Percentiles rank a stretch among this genome's conserved stretches.
Conservation (phyloP, 2,329 filamentous ascomycete genomes). For the Aspergillus jensenii region DNA sequence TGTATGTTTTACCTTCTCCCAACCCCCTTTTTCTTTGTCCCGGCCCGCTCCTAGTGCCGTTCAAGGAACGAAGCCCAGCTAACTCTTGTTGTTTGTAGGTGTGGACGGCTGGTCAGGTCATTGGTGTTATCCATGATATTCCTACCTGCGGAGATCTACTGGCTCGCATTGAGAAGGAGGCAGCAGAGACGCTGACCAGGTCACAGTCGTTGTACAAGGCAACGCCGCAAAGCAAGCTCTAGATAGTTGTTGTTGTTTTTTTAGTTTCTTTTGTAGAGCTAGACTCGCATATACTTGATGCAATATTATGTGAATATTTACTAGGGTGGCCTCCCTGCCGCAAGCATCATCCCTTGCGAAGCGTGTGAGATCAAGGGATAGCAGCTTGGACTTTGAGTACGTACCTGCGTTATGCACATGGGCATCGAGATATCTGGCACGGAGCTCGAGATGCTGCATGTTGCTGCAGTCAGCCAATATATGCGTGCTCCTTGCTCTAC, state of each 20-base stretch:
- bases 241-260: conserved; percentile 4
- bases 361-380: neutral
- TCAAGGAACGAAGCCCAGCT: conserved; percentile 4
- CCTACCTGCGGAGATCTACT: conserved; percentile 71
- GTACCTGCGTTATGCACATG: neutral
- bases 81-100: conserved; percentile 56
- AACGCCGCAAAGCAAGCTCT: conserved; percentile 57
- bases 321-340: neutral
- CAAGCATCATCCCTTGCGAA: neutral
- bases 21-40: neutral
- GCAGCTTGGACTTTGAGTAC: neutral
- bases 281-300: neutral
- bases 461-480: neutral
- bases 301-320: neutral
- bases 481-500: neutral
- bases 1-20: conserved; percentile 56
- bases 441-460: neutral
- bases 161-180: conserved; percentile 74
- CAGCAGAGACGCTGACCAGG: conserved; percentile 64
- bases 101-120: conserved; percentile 96
- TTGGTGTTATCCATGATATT: conserved; percentile 82
- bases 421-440: neutral
- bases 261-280: conserved; percentile 6
- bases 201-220: conserved; percentile 55
- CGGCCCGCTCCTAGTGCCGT: neutral